These are phyloP conservation scores for Xylaria acuta DNA, from an alignment of 495 filamentous ascomycete genomes.

Conservation along the genomic window DNA sequence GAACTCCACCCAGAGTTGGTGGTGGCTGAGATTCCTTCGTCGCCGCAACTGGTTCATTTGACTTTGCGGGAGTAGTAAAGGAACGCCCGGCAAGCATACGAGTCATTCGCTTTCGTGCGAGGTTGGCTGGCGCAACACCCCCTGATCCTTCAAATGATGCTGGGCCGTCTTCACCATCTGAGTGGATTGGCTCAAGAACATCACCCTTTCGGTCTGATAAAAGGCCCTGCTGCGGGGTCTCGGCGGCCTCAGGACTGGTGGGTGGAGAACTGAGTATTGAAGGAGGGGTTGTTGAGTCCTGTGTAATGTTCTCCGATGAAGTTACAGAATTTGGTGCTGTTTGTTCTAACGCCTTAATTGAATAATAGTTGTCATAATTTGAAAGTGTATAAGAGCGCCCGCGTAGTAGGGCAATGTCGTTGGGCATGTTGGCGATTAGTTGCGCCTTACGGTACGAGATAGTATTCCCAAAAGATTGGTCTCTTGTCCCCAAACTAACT, in stretches of 20 bases:
- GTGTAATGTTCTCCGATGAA: not conserved
- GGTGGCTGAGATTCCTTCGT: conserved; percentile 13
- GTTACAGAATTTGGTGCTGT: not conserved
- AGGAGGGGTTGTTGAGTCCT: not conserved
- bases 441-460: not conserved
- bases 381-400: not conserved
- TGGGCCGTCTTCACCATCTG: conserved; percentile 2
- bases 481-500: not conserved
- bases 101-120: conserved; percentile 23
- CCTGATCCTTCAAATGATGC: conserved; percentile 25
- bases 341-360: not conserved
- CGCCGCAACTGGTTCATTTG: conserved; percentile 15
- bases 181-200: not conserved
- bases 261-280: not conserved
- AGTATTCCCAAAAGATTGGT: not conserved
- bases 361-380: not conserved
- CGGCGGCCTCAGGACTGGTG: not conserved
- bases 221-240: not conserved
- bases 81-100: conserved; percentile 41
- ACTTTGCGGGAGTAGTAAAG: conserved; percentile 42
- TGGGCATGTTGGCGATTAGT: not conserved
- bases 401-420: not conserved
- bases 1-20: not conserved
- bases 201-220: not conserved
- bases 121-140: conserved; percentile 22